Conservation (phyloP, 768 basidiomycete species). For the Xerocomus spinulosus region DNA sequence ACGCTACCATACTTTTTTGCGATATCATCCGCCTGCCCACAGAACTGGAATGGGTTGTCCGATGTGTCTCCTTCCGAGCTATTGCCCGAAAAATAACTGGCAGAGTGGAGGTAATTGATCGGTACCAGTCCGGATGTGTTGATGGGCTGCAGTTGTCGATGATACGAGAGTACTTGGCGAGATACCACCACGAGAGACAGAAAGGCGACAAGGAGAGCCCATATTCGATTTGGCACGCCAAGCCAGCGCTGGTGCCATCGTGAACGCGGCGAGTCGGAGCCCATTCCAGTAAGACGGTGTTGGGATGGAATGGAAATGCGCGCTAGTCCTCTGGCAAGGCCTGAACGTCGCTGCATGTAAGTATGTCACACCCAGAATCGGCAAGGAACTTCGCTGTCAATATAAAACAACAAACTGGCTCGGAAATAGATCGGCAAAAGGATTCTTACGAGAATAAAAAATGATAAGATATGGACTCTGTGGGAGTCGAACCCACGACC, state of each 20-base stretch:
- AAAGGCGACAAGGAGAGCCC: slow-evolving; percentile 55
- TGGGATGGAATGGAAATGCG: slow-evolving; percentile 50
- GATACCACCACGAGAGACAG: slow-evolving; percentile 53
- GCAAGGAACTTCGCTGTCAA: neutral
- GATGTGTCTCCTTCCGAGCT: slow-evolving; percentile 31
- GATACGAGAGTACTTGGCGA: slow-evolving; percentile 47
- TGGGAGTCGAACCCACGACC: slow-evolving; percentile 57
- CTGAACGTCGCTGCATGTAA: slow-evolving; percentile 64
- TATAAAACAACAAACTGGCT: slow-evolving; percentile 4
- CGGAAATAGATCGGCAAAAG: neutral
- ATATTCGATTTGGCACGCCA: slow-evolving; percentile 66
- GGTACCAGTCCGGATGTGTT: slow-evolving; percentile 51
- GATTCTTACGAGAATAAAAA: neutral
- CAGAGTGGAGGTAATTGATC: slow-evolving; percentile 78
- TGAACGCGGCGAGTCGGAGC: slow-evolving; percentile 42
- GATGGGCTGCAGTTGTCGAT: slow-evolving; percentile 20
- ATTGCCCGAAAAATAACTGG: slow-evolving; percentile 25
- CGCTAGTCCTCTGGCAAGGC: slow-evolving; percentile 44
- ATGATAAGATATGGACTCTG: slow-evolving; percentile 17
- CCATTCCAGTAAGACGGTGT: slow-evolving; percentile 41
- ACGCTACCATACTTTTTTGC: slow-evolving; percentile 75
- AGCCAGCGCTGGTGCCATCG: slow-evolving; percentile 53
- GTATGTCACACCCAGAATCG: slow-evolving; percentile 4
- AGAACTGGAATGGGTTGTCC: slow-evolving; percentile 80
- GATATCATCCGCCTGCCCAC: slow-evolving; percentile 79